Evolutionary conservation across 2,329 filamentous ascomycete species (phyloP), one percentile per base, ranked within the genome.

Genomic region (Aureobasidium sp.): DNA sequence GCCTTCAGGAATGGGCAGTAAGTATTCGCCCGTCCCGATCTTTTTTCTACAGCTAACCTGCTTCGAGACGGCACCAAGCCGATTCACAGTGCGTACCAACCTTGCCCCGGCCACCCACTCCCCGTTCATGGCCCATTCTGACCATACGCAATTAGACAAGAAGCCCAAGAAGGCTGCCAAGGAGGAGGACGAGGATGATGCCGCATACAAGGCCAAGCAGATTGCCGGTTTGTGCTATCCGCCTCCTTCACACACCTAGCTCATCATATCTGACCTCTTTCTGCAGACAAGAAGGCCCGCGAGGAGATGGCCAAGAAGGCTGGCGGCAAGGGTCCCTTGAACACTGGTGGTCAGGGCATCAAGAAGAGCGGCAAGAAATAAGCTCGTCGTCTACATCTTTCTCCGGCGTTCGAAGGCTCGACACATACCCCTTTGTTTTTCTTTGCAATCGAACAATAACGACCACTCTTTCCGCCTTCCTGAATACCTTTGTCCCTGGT

Each of bases 361-460:
- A 97, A 97, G 87, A 97, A 96, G 85, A 94, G 89, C 65, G 92
- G 91, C 76, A 96, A 97, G 89, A 96, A 97, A 87, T 96, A 83
- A 67, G 13, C 37, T 32, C 34, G 3, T n/a, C 39, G 36, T 30
- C 34, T 21, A 7, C 45, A 45, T 53, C 47, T 11, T 36, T 45
- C 36, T 45, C 32, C 15, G 57, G 45, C 57, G 44, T 59, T 59
- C 9, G n/a, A 48, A 58, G 54, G 54, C 54, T 47, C 53, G 42
- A 47, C 39, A 58, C 54, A 59, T 59, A 59, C 57, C 57, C 57
- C 27, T 41, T 50, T 59, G 34, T 45, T 57, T 30, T 36, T 47
- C 25, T 21, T 59, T 30, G 6, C 16, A 39, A 27, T 47, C 41
- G 25, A 37, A 8, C 42, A 47, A 48, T 37, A 3, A 47, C 32